Evolutionary conservation across 2,329 filamentous ascomycete species (phyloP).

Genomic region (Talaromyces sp.): DNA sequence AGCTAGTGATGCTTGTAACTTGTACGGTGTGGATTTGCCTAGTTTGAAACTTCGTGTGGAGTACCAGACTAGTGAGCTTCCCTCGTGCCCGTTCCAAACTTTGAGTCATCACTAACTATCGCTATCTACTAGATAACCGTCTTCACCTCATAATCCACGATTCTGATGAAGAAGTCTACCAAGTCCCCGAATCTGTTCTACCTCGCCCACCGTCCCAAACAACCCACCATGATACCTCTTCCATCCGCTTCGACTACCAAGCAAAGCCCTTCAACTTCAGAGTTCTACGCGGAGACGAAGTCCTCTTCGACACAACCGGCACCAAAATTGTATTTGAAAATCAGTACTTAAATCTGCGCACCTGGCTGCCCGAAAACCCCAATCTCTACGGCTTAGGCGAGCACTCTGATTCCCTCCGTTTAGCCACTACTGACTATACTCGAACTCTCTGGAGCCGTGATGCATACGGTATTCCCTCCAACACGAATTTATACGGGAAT

Average conservation of each 20-base stretch:
- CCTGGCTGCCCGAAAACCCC: constrained; percentile 67
- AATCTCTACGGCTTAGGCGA: constrained; percentile 80
- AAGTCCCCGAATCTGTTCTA: constrained; percentile 71
- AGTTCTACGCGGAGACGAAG: constrained; percentile 47
- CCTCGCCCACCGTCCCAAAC: constrained; percentile 56
- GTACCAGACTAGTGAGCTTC: constrained; percentile 59
- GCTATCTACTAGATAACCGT: constrained; percentile 56
- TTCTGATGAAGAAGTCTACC: constrained; percentile 68
- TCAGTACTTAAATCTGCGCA: constrained; percentile 75
- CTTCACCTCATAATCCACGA: constrained; percentile 77
- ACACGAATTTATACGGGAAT: constrained; percentile 70
- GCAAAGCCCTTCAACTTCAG: constrained; percentile 69
- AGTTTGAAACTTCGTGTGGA: constrained; percentile 62
- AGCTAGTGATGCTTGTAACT: constrained; percentile 66
- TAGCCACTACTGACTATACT: constrained; percentile 70
- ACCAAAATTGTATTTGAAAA: constrained; percentile 72
- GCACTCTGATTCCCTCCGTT: constrained; percentile 70
- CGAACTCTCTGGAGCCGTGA: constrained; percentile 73
- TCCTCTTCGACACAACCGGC: constrained; percentile 70
- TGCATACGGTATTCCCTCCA: constrained; percentile 62
- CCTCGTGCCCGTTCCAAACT: background rate
- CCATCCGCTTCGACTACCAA: constrained; percentile 53
- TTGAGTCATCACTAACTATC: no score
- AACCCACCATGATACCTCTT: constrained; percentile 49
- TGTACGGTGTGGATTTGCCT: constrained; percentile 60